Conservation (phyloP, 2,329 filamentous ascomycete species). For the Alternaria sp. region DNA sequence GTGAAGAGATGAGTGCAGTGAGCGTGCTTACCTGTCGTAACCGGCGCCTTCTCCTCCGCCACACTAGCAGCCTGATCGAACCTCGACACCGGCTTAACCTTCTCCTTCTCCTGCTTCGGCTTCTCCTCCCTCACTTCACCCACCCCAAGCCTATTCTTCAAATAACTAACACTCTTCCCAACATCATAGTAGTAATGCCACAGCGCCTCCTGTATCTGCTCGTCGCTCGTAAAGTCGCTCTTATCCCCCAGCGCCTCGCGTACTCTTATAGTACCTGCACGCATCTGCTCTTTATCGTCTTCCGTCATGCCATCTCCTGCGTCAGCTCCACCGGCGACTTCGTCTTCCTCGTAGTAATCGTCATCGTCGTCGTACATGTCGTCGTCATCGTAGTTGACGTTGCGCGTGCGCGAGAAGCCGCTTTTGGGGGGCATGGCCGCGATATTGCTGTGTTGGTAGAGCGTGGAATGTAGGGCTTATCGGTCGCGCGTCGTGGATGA, state of each 20-base stretch:
- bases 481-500: background rate
- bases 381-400: conserved; percentile 57
- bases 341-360: conserved; percentile 47
- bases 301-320: conserved; percentile 31
- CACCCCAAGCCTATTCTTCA: conserved; percentile 63
- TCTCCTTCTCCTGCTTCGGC: background rate
- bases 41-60: conserved; percentile 48
- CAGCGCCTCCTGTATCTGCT: conserved; percentile 84
- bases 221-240: conserved; percentile 65
- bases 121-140: conserved; percentile 24
- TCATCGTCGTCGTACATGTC: conserved; percentile 61
- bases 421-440: conserved; percentile 41
- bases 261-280: conserved; percentile 70
- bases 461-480: no score
- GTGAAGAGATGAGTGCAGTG: conserved; percentile 14
- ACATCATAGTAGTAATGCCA: conserved; percentile 98
- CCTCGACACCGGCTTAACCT: conserved; percentile 20
- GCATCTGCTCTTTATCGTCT: conserved; percentile 60
- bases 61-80: conserved; percentile 55
- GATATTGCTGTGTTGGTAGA: no score
- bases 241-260: conserved; percentile 65
- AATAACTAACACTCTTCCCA: conserved; percentile 80
- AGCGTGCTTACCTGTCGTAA: conserved; percentile 55
- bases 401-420: conserved; percentile 53
- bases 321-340: conserved; percentile 28